Evolutionary conservation across 1,284 basidiomycete species (phyloP), one percentile per base, ranked within the genome.

Genomic region (Ceratobasidium sp.): DNA sequence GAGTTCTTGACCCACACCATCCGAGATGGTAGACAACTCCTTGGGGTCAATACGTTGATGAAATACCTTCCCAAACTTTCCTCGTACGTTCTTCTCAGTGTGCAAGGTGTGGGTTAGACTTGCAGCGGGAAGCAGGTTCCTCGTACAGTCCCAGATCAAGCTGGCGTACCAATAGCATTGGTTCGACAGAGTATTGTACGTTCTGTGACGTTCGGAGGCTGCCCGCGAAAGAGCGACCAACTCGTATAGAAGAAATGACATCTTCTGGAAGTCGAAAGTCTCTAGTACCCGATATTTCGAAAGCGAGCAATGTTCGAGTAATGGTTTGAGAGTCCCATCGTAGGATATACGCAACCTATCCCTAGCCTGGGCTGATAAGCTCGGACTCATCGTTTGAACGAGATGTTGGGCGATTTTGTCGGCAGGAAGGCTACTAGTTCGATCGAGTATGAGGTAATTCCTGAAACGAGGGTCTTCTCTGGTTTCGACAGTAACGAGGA

Each of bases 81-180:
- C 48, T 51, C 48, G 48, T 22, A 51, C 3, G 22, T 24, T 24
- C 48, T 51, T 22, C 22, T 51, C 22, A 5, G 48, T 22, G 48
- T 51, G 19, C 22, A 22, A 9, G 8, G 48, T 51, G 48, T 51
- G 48, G 13, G 6, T n/a, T 14, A 46, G n/a, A 24, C 43, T n/a
- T 16, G 22, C 43, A 16, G 41, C n/a, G 51, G 46, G 41, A 24
- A 22, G 16, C 11, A 68, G n/a, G 4, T 24, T 31, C 22, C 54
- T 29, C 49, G 43, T 56, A 34, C 29, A 31, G 16, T 68, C 65
- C 65, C 65, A 68, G 14, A 68, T 16, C 65, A 54, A 54, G 37
- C 49, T 54, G 19, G 65, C 65, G 24, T 39, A 68, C 65, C 65
- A 68, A 37, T 68, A 56, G 39, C 65, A 39, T 34, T 56, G 65